Evolutionary conservation across 345 rosid species (phyloP).

Genomic region (Populus pruinosa): DNA sequence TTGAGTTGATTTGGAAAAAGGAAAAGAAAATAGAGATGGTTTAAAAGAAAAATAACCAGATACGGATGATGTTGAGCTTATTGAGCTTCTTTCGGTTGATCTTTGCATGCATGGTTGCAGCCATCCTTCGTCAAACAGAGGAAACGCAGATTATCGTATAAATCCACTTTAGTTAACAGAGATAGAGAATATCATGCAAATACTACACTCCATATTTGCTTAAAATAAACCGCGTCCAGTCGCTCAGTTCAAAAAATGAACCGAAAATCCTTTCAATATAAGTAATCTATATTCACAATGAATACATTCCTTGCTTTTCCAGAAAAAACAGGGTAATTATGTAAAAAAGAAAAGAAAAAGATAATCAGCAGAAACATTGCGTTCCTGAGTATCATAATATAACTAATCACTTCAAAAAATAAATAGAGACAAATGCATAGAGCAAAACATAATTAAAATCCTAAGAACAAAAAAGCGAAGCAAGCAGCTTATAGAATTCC

Average conservation of each 20-base stretch:
- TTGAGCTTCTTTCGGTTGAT: conserved; percentile 65
- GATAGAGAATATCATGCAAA: background rate
- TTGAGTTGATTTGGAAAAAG: background rate
- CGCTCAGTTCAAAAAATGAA: too few species aligned
- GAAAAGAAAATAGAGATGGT: background rate
- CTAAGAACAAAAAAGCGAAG: background rate
- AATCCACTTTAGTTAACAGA: background rate
- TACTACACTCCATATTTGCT: background rate
- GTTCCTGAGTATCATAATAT: too few species aligned
- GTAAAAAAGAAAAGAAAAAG: too few species aligned
- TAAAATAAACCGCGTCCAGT: too few species aligned
- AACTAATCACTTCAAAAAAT: too few species aligned
- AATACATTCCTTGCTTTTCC: too few species aligned
- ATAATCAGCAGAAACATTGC: too few species aligned
- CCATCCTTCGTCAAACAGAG: conserved; percentile 56
- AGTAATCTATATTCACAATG: too few species aligned
- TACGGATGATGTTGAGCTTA: conserved; percentile 66
- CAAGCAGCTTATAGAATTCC: background rate
- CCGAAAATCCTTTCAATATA: too few species aligned
- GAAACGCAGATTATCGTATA: background rate
- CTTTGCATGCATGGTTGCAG: conserved; percentile 83
- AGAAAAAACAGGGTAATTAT: too few species aligned
- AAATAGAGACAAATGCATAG: too few species aligned
- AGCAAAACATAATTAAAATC: background rate
- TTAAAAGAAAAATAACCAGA: conserved; percentile 47